Percentiles rank a stretch among this genome's conserved stretches.
Evolutionary conservation across 306 rosid genomes (phyloP).

Genomic region (Rosa lucieae): DNA sequence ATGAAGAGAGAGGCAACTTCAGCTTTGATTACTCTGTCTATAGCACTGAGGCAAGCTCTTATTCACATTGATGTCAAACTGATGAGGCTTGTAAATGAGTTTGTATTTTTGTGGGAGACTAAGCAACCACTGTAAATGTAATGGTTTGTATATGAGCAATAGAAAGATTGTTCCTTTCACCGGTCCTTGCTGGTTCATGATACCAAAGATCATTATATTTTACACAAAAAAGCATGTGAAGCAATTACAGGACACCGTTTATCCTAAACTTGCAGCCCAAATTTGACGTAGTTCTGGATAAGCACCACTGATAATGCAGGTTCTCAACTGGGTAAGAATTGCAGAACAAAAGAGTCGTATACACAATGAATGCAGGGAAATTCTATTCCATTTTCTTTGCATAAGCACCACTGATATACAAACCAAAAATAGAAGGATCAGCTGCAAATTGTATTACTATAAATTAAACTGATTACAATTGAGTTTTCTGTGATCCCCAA

Average conservation of each 20-base stretch:
- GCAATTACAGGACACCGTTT: background rate
- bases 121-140: conserved; percentile 24
- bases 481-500: conserved; percentile 17
- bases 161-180: conserved; percentile 17
- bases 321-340: background rate
- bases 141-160: conserved; percentile 34
- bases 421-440: background rate
- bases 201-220: conserved; percentile 1
- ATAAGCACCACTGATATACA: background rate
- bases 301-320: background rate
- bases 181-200: background rate
- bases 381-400: no score
- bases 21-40: conserved; percentile 74
- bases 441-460: background rate
- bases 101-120: background rate
- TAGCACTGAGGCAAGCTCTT: conserved; percentile 81
- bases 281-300: background rate
- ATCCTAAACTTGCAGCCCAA: background rate
- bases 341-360: background rate
- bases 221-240: background rate
- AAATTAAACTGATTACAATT: background rate
- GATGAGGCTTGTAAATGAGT: conserved; percentile 29
- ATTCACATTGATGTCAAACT: conserved; percentile 46
- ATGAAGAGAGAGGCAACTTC: conserved; percentile 75
- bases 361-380: background rate